Evolutionary conservation across 345 rosid genomes (phyloP).

Genomic region (Ricinus communis): DNA sequence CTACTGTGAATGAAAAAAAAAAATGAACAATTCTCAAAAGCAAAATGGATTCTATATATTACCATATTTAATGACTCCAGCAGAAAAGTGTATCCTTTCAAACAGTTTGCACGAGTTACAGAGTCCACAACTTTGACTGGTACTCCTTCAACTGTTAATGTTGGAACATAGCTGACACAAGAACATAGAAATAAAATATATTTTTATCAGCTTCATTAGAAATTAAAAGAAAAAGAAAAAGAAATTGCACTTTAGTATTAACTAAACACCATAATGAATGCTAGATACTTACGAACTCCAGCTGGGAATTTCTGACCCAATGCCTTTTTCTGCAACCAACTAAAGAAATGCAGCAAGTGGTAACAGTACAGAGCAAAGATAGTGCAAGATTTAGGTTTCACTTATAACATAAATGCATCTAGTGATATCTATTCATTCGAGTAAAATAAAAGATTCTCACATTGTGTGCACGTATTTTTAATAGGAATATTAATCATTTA

Average conservation of each 20-base stretch:
- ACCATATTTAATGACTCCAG: slow-evolving; percentile 61
- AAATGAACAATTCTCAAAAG: background rate
- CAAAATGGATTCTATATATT: slow-evolving; percentile 11
- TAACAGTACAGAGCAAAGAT: background rate
- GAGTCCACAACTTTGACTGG: slow-evolving; percentile 60
- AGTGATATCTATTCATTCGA: background rate
- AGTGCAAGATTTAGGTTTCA: background rate
- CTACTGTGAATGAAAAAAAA: background rate
- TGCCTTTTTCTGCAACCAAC: slow-evolving; percentile 66
- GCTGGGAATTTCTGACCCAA: slow-evolving; percentile 66
- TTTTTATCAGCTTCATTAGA: background rate
- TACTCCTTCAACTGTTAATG: slow-evolving; percentile 56
- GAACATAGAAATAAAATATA: slow-evolving; percentile 1
- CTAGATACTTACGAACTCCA: slow-evolving; percentile 58
- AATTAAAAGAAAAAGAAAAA: background rate
- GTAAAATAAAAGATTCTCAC: background rate
- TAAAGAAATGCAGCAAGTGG: slow-evolving; percentile 34
- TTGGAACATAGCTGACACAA: slow-evolving; percentile 53
- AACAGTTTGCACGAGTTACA: slow-evolving; percentile 60
- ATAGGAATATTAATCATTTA: background rate
- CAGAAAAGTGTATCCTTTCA: slow-evolving; percentile 64
- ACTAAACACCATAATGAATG: slow-evolving; percentile 12
- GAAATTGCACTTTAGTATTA: background rate
- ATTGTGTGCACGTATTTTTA: background rate
- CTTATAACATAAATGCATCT: background rate